Conservation (phyloP, 169 alveolate species). For the Miamiensis avidus region DNA sequence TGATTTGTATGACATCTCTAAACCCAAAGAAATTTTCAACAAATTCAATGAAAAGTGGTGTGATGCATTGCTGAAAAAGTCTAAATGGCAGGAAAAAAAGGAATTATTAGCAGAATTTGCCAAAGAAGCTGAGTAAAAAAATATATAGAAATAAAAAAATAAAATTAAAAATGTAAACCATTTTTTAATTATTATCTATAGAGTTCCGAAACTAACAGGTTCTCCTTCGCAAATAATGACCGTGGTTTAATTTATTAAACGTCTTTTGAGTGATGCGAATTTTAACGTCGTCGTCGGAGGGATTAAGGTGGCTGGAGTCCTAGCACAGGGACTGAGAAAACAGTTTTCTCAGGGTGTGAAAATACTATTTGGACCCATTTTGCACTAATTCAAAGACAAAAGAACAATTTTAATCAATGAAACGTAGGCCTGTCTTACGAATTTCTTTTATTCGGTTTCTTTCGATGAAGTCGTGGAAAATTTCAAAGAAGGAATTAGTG, state of each 20-base stretch:
- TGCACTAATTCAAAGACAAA: slow-evolving; percentile 40
- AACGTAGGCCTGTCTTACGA: slow-evolving; percentile 28
- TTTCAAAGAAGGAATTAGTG: slow-evolving; percentile 40
- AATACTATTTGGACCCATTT: slow-evolving; percentile 22
- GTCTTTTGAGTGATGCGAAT: slow-evolving; percentile 1
- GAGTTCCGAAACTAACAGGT: not conserved
- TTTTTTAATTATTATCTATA: too few relatives aligned
- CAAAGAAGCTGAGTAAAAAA: slow-evolving; percentile 24
- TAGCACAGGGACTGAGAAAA: slow-evolving; percentile 35
- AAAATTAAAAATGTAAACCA: not conserved
- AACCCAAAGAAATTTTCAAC: slow-evolving; percentile 50
- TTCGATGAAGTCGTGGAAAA: slow-evolving; percentile 46
- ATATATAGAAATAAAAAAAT: too few relatives aligned
- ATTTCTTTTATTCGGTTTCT: slow-evolving; percentile 26
- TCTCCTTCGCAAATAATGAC: not conserved
- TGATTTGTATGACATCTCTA: slow-evolving; percentile 55
- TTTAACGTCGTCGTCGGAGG: slow-evolving; percentile 16
- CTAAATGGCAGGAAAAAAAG: slow-evolving; percentile 75
- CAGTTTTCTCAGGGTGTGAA: slow-evolving; percentile 26
- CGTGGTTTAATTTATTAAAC: slow-evolving; percentile 14
- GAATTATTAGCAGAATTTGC: slow-evolving; percentile 57
- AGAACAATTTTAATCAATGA: slow-evolving; percentile 32
- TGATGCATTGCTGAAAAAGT: slow-evolving; percentile 52
- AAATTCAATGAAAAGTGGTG: slow-evolving; percentile 65
- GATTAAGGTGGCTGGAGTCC: slow-evolving; percentile 32